phyloP scores from a whole-genome alignment of 352 stramenopile species.

The Blastocystis sp. region DNA sequence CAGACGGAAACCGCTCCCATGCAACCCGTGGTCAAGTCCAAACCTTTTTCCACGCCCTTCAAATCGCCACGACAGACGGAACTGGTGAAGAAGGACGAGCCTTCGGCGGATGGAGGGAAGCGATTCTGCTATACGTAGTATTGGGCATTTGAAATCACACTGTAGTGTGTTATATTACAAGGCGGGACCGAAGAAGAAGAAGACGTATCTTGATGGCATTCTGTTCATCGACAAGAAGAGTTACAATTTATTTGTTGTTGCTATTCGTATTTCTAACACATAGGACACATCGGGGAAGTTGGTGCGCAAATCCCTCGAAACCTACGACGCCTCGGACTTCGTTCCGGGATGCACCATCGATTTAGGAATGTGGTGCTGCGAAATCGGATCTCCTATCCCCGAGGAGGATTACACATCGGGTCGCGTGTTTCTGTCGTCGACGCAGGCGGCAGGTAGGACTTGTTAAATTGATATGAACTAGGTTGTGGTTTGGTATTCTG shows the following conservation, averaged over 20 bases:
- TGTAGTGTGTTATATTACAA: conserved; percentile 43
- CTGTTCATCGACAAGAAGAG: conserved; percentile 28
- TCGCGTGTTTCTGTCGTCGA: not conserved
- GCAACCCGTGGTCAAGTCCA: not conserved
- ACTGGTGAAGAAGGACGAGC: not conserved
- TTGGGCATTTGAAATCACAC: not conserved
- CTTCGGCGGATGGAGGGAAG: not conserved
- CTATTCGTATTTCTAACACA: not conserved
- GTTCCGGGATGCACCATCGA: conserved; percentile 10
- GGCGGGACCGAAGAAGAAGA: conserved; percentile 51
- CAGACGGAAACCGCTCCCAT: too few species aligned
- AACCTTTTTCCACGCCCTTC: not conserved
- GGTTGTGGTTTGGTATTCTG: too few species aligned
- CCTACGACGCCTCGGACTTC: conserved; percentile 4
- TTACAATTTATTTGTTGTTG: not conserved
- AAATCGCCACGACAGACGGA: not conserved
- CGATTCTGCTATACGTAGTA: conserved; percentile 7
- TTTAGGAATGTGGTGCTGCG: conserved; percentile 26
- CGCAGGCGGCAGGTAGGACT: not conserved
- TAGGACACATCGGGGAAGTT: conserved; percentile 34
- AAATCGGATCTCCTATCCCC: not conserved
- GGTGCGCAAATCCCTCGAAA: conserved; percentile 40
- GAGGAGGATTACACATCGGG: not conserved
- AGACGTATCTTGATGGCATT: conserved; percentile 45
- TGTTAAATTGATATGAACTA: too few species aligned